phyloP scores from a whole-genome alignment of 2,329 filamentous ascomycete species.

The Colletotrichum plurivorum region DNA sequence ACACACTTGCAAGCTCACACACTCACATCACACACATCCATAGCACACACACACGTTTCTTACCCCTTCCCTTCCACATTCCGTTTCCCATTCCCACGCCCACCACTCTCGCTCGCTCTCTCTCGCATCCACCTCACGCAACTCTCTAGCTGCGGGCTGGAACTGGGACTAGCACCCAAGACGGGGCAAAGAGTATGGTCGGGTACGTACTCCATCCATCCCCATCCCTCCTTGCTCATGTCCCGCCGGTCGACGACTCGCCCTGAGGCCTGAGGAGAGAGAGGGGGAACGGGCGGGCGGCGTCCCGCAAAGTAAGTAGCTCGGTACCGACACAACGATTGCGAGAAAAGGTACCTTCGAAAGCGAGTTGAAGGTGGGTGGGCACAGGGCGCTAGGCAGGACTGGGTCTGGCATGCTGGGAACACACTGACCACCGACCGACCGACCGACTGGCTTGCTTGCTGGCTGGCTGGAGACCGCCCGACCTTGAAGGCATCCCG shows the following conservation, averaged over 20 bases:
- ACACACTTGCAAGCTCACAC: slow-evolving; percentile 35
- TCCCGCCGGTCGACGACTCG: neutral
- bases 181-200: slow-evolving; percentile 1
- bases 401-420: neutral
- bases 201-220: neutral
- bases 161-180: slow-evolving; percentile 13
- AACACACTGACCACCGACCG: neutral
- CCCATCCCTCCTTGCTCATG: neutral
- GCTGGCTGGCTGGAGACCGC: no score
- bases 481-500: no score
- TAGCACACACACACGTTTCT: slow-evolving; percentile 1
- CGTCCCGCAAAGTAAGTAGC: no score
- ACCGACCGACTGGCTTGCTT: no score
- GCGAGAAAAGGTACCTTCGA: no score
- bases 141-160: neutral
- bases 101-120: slow-evolving; percentile 2
- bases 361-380: no score
- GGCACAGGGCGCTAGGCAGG: neutral
- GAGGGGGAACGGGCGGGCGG: no score
- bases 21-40: slow-evolving; percentile 13
- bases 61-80: slow-evolving; percentile 15
- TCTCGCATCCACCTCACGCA: neutral
- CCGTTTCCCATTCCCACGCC: slow-evolving; percentile 10
- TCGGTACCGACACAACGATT: no score
- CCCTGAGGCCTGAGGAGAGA: no score